Conservation (phyloP, 768 basidiomycete genomes). For the Cubamyces sp. region DNA sequence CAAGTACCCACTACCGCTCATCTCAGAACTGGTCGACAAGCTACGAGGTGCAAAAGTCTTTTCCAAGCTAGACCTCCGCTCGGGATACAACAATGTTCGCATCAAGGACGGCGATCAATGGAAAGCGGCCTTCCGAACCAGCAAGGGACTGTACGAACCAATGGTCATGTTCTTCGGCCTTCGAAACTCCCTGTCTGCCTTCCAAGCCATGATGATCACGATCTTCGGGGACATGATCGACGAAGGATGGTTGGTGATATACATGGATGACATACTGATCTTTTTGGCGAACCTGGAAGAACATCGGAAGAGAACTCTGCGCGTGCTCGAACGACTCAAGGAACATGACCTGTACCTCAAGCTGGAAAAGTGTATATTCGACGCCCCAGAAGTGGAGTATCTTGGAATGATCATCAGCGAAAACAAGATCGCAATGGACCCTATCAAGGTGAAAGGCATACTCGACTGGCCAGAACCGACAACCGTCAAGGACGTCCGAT, state of each 20-base stretch:
- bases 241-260: slow-evolving; percentile 16
- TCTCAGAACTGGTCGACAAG: no score
- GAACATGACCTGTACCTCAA: slow-evolving; percentile 36
- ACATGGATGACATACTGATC: slow-evolving; percentile 25
- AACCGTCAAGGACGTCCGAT: slow-evolving; percentile 36
- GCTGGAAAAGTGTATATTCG: slow-evolving; percentile 41
- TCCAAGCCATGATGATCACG: slow-evolving; percentile 22
- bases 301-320: slow-evolving; percentile 23
- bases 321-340: slow-evolving; percentile 32
- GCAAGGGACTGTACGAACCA: slow-evolving; percentile 39
- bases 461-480: slow-evolving; percentile 35
- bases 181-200: slow-evolving; percentile 1
- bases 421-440: slow-evolving; percentile 42
- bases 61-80: slow-evolving; percentile 43
- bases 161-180: slow-evolving; percentile 36
- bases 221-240: slow-evolving; percentile 23
- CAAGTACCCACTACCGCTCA: no score
- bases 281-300: slow-evolving; percentile 21
- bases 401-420: slow-evolving; percentile 44
- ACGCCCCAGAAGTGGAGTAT: slow-evolving; percentile 42
- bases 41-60: no score
- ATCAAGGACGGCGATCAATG: slow-evolving; percentile 37
- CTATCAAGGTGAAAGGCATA: slow-evolving; percentile 42
- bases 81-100: slow-evolving; percentile 44
- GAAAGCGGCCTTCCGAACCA: slow-evolving; percentile 41